Base-by-base conservation (phyloP, 352 stramenopile genomes). In the Phytophthora parvispora region DNA sequence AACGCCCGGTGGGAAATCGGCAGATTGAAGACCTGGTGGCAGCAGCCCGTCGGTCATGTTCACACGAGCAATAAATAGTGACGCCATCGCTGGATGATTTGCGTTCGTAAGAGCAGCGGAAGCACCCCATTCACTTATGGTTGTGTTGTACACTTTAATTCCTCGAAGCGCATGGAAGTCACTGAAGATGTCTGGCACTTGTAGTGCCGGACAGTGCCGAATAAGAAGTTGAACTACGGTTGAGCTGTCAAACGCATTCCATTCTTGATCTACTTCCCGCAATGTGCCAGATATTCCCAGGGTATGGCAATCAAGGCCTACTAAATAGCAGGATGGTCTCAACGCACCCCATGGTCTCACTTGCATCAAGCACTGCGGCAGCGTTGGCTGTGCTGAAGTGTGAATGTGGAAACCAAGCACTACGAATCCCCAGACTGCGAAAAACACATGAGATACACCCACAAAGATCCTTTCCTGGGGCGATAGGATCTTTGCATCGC, bases 101-200 rank as follows among this genome's bases (percentile, higher is more conserved):
- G 29, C 10, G 6, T 60, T 51, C 1, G 48, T 70, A 6, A 82
- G 34, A 7, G 64, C 77, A 6, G 77, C 70, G 4, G 74, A 61
- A 6, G 40, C 32, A 0, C 18, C 16, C 77, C 77, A 84, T 6
- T 61, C 38, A 0, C 32, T 25, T 24, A 84, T 56, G 1, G 77
- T 80, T 16, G 66, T 74, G 50, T 84, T 84, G 58, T 80, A 84
- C 1, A 78, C 52, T 57, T 84, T 80, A 42, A 84, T 20, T 0
- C 60, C 57, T 7, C 58, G 59, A 8, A 82, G 52, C 12, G 58
- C 60, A 2, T 25, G 43, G 28, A 81, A 81, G 2, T 52, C 29
- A 6, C 52, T 57, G 6, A 84, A 51, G 2, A 51, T 32, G 4
- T 32, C 1, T 2, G 72, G 65, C 13, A 84, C 50, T 34, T 72